Evolutionary conservation across 2,329 filamentous ascomycete genomes (phyloP).

Genomic region (Fusarium agapanthi): DNA sequence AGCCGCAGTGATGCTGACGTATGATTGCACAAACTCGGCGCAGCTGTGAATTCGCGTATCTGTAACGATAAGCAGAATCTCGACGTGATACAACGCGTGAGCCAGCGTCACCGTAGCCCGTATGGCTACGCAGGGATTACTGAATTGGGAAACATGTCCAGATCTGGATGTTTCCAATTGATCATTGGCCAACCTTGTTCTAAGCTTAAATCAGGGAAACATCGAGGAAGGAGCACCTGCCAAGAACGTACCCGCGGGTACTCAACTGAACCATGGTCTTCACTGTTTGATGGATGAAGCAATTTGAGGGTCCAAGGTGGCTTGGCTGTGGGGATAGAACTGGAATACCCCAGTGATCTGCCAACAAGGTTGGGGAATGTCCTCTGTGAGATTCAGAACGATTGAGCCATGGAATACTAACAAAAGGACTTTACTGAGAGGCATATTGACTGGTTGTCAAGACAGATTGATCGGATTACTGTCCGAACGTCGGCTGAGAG

Average conservation of each 20-base stretch:
- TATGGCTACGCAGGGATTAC: not conserved
- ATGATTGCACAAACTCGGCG: not conserved
- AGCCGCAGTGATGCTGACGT: not conserved
- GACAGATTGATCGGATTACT: not conserved
- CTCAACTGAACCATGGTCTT: not conserved
- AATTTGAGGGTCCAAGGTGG: not conserved
- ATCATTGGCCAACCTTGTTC: not conserved
- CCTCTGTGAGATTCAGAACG: not conserved
- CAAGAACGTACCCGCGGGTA: not conserved
- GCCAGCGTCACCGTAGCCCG: not conserved
- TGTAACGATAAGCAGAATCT: not conserved
- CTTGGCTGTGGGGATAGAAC: not conserved
- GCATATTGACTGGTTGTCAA: not conserved
- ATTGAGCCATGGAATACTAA: not conserved
- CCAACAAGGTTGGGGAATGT: not conserved
- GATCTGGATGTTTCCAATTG: not conserved
- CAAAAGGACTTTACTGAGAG: not conserved
- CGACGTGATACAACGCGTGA: not conserved
- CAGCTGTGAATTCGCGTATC: not conserved
- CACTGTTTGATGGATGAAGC: not conserved
- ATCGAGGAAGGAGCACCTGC: not conserved
- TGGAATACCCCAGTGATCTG: not conserved
- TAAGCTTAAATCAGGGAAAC: not conserved
- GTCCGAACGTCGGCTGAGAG: not conserved
- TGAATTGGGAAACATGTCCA: not conserved